Conservation (phyloP, 2,329 filamentous ascomycete genomes). For the Colletotrichum orchidophilum region DNA sequence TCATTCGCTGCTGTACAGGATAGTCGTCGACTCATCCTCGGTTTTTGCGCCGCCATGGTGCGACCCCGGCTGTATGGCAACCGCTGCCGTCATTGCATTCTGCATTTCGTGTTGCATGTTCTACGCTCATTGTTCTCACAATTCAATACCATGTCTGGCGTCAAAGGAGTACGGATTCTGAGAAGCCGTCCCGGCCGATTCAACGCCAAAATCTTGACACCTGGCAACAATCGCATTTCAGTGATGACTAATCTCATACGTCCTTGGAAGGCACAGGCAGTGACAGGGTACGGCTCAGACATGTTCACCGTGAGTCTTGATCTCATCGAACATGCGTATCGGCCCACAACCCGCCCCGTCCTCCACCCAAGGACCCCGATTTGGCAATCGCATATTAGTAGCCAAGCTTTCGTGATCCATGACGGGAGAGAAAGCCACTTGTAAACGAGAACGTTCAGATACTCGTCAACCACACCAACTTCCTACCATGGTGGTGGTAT, state of each 20-base stretch:
- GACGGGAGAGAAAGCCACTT: neutral
- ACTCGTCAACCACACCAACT: neutral
- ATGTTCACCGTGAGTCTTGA: slow-evolving; percentile 19
- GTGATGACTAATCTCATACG: neutral
- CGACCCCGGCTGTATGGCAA: neutral
- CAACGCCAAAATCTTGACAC: neutral
- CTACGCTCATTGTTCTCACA: too few species aligned
- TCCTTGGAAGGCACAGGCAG: too few species aligned
- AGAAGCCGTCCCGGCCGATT: neutral
- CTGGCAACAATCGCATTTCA: neutral
- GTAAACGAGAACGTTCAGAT: neutral
- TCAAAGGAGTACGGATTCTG: too few species aligned
- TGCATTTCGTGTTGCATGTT: neutral
- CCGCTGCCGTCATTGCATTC: neutral
- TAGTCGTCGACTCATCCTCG: neutral
- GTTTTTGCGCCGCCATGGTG: neutral
- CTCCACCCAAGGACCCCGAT: slow-evolving; percentile 15
- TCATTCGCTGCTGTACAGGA: neutral
- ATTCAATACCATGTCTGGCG: too few species aligned
- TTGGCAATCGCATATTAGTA: neutral
- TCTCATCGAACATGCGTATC: slow-evolving; percentile 24
- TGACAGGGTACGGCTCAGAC: too few species aligned
- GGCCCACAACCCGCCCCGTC: slow-evolving; percentile 24
- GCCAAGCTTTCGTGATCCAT: slow-evolving; percentile 8
- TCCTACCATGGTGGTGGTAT: neutral